Conservation (phyloP, 2,329 filamentous ascomycete genomes). For the Aspergillus pseudoterreus region DNA sequence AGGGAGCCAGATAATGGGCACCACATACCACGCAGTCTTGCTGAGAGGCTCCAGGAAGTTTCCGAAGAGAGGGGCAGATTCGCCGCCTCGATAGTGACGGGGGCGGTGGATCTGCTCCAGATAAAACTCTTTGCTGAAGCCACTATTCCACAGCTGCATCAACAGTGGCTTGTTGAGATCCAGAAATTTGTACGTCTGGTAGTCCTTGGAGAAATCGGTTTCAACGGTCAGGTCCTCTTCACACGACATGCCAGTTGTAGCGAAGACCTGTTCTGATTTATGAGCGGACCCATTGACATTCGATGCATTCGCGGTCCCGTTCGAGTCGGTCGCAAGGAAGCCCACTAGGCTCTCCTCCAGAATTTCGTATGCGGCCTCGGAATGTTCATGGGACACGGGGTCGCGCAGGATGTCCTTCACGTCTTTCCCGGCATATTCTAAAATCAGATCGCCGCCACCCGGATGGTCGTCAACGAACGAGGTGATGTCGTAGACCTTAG, state of each 20-base stretch:
- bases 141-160: conserved; percentile 80
- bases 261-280: conserved; percentile 36
- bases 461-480: conserved; percentile 87
- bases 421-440: conserved; percentile 88
- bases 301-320: conserved; percentile 38
- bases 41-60: conserved; percentile 98
- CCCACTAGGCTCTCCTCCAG: conserved; percentile 83
- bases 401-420: conserved; percentile 79
- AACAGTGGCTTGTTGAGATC: conserved; percentile 82
- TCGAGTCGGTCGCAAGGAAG: conserved; percentile 64
- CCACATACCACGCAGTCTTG: conserved; percentile 90
- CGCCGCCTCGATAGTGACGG: conserved; percentile 89
- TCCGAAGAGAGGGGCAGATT: conserved; percentile 89
- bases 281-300: conserved; percentile 27
- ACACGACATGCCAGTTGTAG: conserved; percentile 77
- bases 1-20: conserved; percentile 84
- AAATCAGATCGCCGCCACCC: conserved; percentile 79
- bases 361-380: conserved; percentile 92
- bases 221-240: conserved; percentile 84
- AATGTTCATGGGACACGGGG: conserved; percentile 76
- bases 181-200: conserved; percentile 87
- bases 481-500: conserved; percentile 92
- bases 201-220: conserved; percentile 73
- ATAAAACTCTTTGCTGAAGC: conserved; percentile 94
- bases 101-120: conserved; percentile 93